Percentiles rank a stretch among this genome's conserved stretches.
Conservation (phyloP, 1,139 yeast species). For the Blastobotrys petasosporus region DNA sequence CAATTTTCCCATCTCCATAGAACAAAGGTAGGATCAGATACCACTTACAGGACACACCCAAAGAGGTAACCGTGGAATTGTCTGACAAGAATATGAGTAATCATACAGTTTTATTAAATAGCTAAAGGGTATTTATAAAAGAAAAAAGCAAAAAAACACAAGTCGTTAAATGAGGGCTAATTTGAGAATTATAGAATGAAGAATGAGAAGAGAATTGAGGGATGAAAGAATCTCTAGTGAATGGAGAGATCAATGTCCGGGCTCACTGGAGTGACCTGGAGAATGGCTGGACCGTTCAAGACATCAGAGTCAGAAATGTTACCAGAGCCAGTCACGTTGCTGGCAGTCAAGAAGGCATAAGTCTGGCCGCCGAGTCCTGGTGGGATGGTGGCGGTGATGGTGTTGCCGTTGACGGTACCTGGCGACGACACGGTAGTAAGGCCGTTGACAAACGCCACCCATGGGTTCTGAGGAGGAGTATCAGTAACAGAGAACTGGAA, state of each 20-base stretch:
- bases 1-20: too few relatives aligned
- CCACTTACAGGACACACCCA: too few relatives aligned
- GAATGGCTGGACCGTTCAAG: slow-evolving; percentile 17
- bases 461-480: slow-evolving; percentile 9
- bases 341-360: slow-evolving; percentile 15
- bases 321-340: slow-evolving; percentile 4
- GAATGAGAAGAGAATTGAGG: slow-evolving; percentile 9
- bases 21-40: too few relatives aligned
- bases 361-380: slow-evolving; percentile 14
- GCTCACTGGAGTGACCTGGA: slow-evolving; percentile 12
- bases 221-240: not conserved
- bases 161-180: too few relatives aligned
- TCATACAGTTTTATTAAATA: too few relatives aligned
- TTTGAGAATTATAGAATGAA: not conserved
- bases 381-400: slow-evolving; percentile 13
- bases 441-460: slow-evolving; percentile 15
- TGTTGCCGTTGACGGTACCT: slow-evolving; percentile 11
- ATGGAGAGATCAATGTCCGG: slow-evolving; percentile 1
- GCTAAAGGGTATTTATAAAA: too few relatives aligned
- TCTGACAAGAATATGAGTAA: too few relatives aligned
- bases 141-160: too few relatives aligned
- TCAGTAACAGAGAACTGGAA: slow-evolving; percentile 13
- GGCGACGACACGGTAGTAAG: slow-evolving; percentile 8
- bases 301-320: slow-evolving; percentile 12
- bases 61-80: too few relatives aligned